Evolutionary conservation across 371 early-diverging fungal genomes (phyloP).

Genomic region (Mycotypha africana): DNA sequence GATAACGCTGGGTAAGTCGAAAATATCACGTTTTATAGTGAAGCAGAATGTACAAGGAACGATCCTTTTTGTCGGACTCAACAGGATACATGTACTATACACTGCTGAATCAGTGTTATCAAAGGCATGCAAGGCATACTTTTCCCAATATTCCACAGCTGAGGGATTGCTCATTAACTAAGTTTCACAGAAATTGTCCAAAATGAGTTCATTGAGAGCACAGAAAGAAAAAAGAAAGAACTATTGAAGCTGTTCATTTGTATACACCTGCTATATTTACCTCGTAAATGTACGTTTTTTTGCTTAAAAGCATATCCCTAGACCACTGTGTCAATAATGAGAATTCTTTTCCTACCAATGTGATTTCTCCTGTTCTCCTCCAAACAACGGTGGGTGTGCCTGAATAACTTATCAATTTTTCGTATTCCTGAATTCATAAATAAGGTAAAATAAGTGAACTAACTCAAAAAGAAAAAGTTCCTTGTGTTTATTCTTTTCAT

Average conservation of each 20-base stretch:
- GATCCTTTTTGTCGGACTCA: constrained; percentile 56
- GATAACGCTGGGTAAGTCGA: constrained; percentile 85
- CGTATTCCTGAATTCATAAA: constrained; percentile 58
- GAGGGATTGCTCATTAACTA: constrained; percentile 85
- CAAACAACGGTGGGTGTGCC: constrained; percentile 93
- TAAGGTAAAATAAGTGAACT: constrained; percentile 7
- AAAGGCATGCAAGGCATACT: constrained; percentile 82
- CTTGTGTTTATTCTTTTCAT: too few relatives aligned
- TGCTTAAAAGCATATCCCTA: constrained; percentile 64
- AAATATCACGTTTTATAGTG: constrained; percentile 88
- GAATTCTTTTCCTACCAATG: constrained; percentile 88
- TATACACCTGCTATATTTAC: constrained; percentile 18
- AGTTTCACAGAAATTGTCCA: too few relatives aligned
- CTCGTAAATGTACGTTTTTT: constrained; percentile 75
- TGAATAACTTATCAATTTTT: constrained; percentile 80
- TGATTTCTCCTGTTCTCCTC: constrained; percentile 89
- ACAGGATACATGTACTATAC: constrained; percentile 72
- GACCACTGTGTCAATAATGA: constrained; percentile 83
- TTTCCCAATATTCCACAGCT: constrained; percentile 91
- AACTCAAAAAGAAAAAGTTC: not conserved
- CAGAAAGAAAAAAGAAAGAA: not conserved
- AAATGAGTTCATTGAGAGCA: too few relatives aligned
- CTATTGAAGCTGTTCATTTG: not conserved
- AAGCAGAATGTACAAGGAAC: constrained; percentile 89
- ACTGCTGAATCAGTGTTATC: constrained; percentile 81